A percentile compares a stretch with the other conserved stretches of the same genome.
Evolutionary conservation across 805 yeast species (phyloP).

Genomic region (Monosporozyma solicola): DNA sequence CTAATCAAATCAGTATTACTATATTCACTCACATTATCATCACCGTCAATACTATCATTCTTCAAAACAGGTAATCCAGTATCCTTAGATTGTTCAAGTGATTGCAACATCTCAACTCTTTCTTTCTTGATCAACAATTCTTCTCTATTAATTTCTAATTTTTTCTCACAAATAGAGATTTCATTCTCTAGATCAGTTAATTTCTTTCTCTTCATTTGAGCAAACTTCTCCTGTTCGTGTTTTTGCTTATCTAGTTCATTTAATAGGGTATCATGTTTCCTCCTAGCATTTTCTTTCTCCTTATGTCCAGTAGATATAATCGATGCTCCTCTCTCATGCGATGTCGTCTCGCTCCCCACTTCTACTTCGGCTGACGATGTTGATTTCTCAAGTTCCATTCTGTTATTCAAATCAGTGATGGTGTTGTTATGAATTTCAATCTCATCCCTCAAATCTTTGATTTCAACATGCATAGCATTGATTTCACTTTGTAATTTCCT

Average conservation of each 20-base stretch:
- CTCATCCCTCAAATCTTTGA: slow-evolving; percentile 26
- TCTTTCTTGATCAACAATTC: slow-evolving; percentile 31
- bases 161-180: slow-evolving; percentile 28
- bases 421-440: slow-evolving; percentile 27
- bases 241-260: slow-evolving; percentile 16
- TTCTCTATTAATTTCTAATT: slow-evolving; percentile 26
- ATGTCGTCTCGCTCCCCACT: neutral
- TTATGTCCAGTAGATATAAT: slow-evolving; percentile 16
- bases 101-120: slow-evolving; percentile 14
- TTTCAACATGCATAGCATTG: slow-evolving; percentile 14
- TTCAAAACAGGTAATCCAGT: neutral
- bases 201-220: slow-evolving; percentile 12
- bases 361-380: neutral
- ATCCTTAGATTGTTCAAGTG: slow-evolving; percentile 13
- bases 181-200: slow-evolving; percentile 30
- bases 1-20: neutral
- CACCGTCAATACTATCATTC: neutral
- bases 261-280: neutral
- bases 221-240: slow-evolving; percentile 24
- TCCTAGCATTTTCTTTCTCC: slow-evolving; percentile 7
- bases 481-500: slow-evolving; percentile 28
- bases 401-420: slow-evolving; percentile 24
- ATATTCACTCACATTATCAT: neutral
- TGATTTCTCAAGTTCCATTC: slow-evolving; percentile 21
- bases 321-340: slow-evolving; percentile 8